A percentile compares a stretch with the other conserved stretches of the same genome.
Evolutionary conservation across 306 rosid genomes (phyloP).

Genomic region (Medicago arabica): DNA sequence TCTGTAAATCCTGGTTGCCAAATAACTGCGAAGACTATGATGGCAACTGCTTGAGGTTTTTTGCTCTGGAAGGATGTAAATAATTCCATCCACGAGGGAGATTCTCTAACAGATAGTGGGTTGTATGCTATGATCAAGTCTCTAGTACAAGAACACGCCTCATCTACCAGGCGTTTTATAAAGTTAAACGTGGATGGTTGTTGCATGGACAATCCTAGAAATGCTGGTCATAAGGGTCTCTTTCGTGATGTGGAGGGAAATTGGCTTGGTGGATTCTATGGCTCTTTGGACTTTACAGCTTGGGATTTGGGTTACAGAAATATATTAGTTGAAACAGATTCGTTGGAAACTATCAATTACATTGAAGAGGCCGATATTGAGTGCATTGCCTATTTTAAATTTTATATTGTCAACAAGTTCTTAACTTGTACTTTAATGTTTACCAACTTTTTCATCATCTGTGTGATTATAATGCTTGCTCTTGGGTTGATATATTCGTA

Average conservation of each 20-base stretch:
- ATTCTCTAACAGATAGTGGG: constrained; percentile 27
- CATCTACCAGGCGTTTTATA: too few species aligned
- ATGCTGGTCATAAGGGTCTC: constrained; percentile 41
- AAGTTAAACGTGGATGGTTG: too few species aligned
- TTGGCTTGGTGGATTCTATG: constrained; percentile 34
- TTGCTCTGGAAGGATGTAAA: constrained; percentile 36
- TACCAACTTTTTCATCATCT: constrained; percentile 6
- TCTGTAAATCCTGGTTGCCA: constrained; percentile 20
- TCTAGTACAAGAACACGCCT: constrained; percentile 38
- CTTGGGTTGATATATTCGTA: constrained; percentile 29
- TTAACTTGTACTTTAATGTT: too few species aligned
- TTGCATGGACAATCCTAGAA: too few species aligned
- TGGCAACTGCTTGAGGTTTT: constrained; percentile 36
- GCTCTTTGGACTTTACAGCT: constrained; percentile 15
- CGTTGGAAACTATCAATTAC: constrained; percentile 15
- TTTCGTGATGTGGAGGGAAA: constrained; percentile 28
- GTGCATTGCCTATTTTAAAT: constrained; percentile 27
- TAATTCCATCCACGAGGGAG: too few species aligned
- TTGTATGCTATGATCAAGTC: constrained; percentile 34
- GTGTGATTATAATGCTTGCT: background rate
- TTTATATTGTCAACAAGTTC: too few species aligned
- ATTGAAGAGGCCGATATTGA: constrained; percentile 32
- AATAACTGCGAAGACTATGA: background rate
- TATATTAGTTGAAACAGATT: constrained; percentile 23
- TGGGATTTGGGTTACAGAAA: constrained; percentile 41